Conservation (phyloP, 306 rosid species). For the Nissolia schottii region DNA sequence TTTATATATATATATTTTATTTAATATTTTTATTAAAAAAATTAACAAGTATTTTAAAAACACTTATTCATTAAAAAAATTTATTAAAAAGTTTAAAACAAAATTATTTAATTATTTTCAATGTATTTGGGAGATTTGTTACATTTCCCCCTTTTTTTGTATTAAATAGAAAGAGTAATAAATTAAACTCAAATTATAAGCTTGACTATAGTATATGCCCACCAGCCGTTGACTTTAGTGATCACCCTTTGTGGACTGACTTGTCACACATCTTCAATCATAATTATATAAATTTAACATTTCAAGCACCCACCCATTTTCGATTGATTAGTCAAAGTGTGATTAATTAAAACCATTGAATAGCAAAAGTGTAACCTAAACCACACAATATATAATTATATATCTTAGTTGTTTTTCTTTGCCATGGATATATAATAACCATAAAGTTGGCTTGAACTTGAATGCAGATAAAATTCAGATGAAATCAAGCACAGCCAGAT, state of each 20-base stretch:
- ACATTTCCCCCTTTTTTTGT: no score
- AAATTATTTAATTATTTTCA: no score
- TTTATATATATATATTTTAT: no score
- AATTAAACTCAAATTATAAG: neutral
- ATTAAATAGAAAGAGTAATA: no score
- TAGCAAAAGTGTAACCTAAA: neutral
- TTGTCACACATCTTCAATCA: neutral
- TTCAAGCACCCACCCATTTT: neutral
- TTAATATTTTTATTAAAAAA: no score
- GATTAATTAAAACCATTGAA: neutral
- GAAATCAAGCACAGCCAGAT: no score
- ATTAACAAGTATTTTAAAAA: no score
- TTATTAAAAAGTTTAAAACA: no score
- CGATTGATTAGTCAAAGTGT: neutral
- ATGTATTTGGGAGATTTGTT: no score
- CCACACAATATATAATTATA: neutral
- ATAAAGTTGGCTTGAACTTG: neutral
- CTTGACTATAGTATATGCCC: neutral
- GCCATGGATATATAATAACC: neutral
- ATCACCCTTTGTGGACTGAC: neutral
- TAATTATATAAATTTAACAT: neutral
- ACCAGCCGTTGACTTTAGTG: neutral
- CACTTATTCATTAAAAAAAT: no score
- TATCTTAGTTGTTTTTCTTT: neutral
- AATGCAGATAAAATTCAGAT: no score